Percentiles rank a stretch among this genome's conserved stretches.
Evolutionary conservation across 2,329 filamentous ascomycete species (phyloP).

Genomic region (Paradendryphiella salina): DNA sequence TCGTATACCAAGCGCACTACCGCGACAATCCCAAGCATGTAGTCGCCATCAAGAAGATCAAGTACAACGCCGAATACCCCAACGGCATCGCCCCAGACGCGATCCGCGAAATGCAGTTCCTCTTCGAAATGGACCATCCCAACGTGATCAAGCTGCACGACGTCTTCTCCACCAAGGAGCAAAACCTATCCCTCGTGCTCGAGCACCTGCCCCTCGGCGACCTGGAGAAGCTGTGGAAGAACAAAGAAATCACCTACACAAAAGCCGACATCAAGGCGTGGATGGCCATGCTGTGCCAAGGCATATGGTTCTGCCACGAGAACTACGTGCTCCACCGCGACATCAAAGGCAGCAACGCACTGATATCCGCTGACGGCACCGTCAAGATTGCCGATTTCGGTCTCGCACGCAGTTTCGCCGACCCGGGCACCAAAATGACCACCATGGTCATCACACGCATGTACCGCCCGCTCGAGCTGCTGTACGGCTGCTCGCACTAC

Average conservation of each 20-base stretch:
- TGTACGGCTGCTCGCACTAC: slow-evolving; percentile 89
- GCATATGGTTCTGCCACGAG: slow-evolving; percentile 95
- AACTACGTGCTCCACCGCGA: slow-evolving; percentile 93
- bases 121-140: slow-evolving; percentile 90
- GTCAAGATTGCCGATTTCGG: slow-evolving; percentile 98
- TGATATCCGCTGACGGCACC: slow-evolving; percentile 90
- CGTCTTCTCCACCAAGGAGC: slow-evolving; percentile 94
- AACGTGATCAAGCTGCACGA: slow-evolving; percentile 93
- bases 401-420: slow-evolving; percentile 84
- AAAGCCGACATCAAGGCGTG: slow-evolving; percentile 93
- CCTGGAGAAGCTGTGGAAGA: slow-evolving; percentile 82
- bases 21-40: slow-evolving; percentile 69
- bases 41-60: slow-evolving; percentile 94
- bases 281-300: slow-evolving; percentile 96
- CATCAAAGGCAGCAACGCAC: slow-evolving; percentile 97
- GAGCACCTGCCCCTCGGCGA: slow-evolving; percentile 94
- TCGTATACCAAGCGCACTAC: slow-evolving; percentile 88
- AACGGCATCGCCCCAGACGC: slow-evolving; percentile 94
- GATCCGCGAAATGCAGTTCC: slow-evolving; percentile 91
- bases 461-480: slow-evolving; percentile 92
- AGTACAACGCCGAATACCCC: slow-evolving; percentile 79
- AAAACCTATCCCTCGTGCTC: slow-evolving; percentile 93
- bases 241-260: slow-evolving; percentile 80
- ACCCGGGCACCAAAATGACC: slow-evolving; percentile 88
- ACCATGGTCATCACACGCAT: slow-evolving; percentile 93